These are phyloP conservation scores for Sarocladium brachiariae DNA, from an alignment of 2,329 filamentous ascomycete species.

Conservation along the genomic window DNA sequence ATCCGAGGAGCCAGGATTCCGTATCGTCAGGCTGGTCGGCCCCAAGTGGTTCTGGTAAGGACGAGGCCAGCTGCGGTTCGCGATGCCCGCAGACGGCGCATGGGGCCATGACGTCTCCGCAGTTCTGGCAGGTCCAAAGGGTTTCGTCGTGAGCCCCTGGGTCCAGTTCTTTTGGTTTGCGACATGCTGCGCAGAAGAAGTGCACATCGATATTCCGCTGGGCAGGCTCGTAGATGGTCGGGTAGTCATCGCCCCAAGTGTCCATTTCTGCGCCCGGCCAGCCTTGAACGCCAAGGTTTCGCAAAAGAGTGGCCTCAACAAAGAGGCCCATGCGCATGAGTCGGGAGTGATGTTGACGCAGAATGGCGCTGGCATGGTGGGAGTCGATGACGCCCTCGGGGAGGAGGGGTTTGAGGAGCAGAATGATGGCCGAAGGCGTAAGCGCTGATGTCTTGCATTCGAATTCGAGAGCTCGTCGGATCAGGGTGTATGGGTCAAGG, in stretches of 20 bases:
- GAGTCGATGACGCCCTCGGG: slow-evolving; percentile 47
- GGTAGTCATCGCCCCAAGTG: slow-evolving; percentile 48
- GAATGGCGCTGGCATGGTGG: slow-evolving; percentile 47
- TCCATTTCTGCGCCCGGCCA: slow-evolving; percentile 45
- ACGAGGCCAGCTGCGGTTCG: slow-evolving; percentile 37
- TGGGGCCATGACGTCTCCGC: slow-evolving; percentile 42
- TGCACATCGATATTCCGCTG: slow-evolving; percentile 48
- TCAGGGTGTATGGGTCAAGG: slow-evolving; percentile 48
- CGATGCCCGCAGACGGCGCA: slow-evolving; percentile 55
- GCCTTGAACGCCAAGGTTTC: slow-evolving; percentile 53
- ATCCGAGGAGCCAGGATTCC: slow-evolving; percentile 32
- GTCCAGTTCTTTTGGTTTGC: slow-evolving; percentile 49
- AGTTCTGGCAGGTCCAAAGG: slow-evolving; percentile 54
- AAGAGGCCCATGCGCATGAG: slow-evolving; percentile 54
- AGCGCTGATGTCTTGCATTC: slow-evolving; percentile 50
- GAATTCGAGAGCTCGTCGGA: slow-evolving; percentile 48
- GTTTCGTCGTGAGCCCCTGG: slow-evolving; percentile 35
- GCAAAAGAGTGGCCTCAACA: slow-evolving; percentile 52
- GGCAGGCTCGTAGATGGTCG: slow-evolving; percentile 44
- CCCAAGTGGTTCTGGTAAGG: slow-evolving; percentile 19
- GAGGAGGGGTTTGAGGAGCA: slow-evolving; percentile 52
- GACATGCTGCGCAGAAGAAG: slow-evolving; percentile 49
- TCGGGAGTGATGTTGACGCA: slow-evolving; percentile 53
- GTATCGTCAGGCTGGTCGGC: slow-evolving; percentile 19
- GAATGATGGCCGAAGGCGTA: slow-evolving; percentile 53